Evolutionary conservation across 2,329 filamentous ascomycete species (phyloP).

Genomic region (Pseudocercospora vitis): DNA sequence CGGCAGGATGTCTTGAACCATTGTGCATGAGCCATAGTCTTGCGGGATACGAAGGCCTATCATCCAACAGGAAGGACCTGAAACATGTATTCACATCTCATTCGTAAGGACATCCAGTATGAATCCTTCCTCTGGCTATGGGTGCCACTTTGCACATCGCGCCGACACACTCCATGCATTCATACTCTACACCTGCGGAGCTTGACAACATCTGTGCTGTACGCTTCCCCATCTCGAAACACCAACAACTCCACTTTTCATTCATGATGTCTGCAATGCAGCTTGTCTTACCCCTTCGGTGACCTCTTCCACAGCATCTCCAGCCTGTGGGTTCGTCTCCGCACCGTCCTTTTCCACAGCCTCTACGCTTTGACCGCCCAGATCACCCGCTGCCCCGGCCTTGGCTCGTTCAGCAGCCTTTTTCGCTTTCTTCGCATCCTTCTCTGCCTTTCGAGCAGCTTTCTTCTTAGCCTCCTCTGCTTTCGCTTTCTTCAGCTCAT

Average conservation of each 20-base stretch:
- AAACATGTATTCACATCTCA: no score
- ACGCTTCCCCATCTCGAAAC: neutral
- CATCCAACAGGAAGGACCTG: no score
- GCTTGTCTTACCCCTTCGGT: conserved; percentile 48
- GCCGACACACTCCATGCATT: conserved; percentile 1
- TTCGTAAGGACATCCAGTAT: neutral
- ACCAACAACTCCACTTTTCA: neutral
- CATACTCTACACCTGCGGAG: neutral
- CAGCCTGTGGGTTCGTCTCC: conserved; percentile 37
- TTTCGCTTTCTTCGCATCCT: conserved; percentile 64
- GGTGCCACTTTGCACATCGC: neutral
- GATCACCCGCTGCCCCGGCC: conserved; percentile 28
- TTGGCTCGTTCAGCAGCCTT: conserved; percentile 65
- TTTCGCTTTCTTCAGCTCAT: conserved; percentile 67
- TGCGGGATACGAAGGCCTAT: no score
- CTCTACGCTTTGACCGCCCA: conserved; percentile 68
- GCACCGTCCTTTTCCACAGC: conserved; percentile 70
- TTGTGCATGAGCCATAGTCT: no score
- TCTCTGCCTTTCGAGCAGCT: conserved; percentile 61
- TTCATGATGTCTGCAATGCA: conserved; percentile 43
- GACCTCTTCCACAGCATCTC: conserved; percentile 47
- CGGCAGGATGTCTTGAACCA: no score
- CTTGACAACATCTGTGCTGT: neutral
- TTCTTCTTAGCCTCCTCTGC: conserved; percentile 63
- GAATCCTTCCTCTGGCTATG: no score